A percentile compares a stretch with the other conserved stretches of the same genome.
These are phyloP conservation scores for Pythium brachiatum DNA, from an alignment of 352 stramenopile genomes.

Conservation along the genomic window DNA sequence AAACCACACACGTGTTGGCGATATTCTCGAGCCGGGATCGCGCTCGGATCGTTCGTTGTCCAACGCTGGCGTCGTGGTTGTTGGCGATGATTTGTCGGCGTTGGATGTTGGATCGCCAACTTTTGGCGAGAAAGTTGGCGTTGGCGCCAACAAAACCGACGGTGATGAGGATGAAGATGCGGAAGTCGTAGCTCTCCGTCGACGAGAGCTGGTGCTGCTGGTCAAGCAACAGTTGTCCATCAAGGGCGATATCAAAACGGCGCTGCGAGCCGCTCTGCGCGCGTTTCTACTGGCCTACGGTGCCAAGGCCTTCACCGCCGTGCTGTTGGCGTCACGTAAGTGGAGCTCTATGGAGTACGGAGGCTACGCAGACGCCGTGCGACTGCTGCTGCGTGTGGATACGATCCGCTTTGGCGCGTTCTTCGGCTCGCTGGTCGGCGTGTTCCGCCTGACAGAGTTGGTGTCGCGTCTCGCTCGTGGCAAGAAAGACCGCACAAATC, in stretches of 20 bases:
- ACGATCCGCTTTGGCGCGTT: conserved; percentile 81
- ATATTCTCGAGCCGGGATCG: conserved; percentile 7
- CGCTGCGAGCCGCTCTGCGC: conserved; percentile 34
- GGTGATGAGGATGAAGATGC: background rate
- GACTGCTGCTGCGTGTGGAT: conserved; percentile 58
- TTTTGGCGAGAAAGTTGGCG: background rate
- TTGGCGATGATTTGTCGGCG: conserved; percentile 7
- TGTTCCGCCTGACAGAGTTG: conserved; percentile 68
- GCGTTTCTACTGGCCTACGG: conserved; percentile 72
- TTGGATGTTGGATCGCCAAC: conserved; percentile 5
- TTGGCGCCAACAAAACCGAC: background rate
- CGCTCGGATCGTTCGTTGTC: background rate
- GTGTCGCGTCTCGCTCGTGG: conserved; percentile 37
- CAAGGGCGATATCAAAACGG: conserved; percentile 24
- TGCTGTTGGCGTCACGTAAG: conserved; percentile 75
- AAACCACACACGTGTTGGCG: background rate
- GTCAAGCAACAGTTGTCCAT: conserved; percentile 13
- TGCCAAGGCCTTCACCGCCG: conserved; percentile 77
- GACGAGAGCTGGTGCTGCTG: conserved; percentile 8
- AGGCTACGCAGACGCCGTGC: conserved; percentile 70
- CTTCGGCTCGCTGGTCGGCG: conserved; percentile 68
- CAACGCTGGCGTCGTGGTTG: conserved; percentile 6
- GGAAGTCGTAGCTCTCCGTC: background rate
- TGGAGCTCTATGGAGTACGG: conserved; percentile 70
- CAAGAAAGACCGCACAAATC: conserved; percentile 49